Percentiles rank a stretch among this genome's conserved stretches.
Evolutionary conservation across 2,329 filamentous ascomycete genomes (phyloP).

Genomic region (Cadophora sp.): DNA sequence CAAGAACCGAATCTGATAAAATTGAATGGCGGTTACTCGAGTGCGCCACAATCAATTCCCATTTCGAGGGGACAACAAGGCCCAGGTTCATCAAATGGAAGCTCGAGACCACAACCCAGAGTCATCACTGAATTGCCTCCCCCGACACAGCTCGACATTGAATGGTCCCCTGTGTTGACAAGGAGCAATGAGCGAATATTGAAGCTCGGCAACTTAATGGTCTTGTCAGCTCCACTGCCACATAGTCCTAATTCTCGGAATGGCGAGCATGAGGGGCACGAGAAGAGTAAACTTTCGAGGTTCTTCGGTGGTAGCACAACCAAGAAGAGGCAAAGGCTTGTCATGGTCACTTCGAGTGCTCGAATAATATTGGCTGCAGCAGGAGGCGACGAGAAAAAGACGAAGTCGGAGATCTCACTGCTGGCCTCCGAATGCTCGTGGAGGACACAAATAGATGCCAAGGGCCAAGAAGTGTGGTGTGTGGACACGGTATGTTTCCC

Average conservation of each 20-base stretch:
- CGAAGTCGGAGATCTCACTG: conserved; percentile 91
- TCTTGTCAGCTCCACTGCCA: conserved; percentile 78
- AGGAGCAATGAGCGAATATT: conserved; percentile 91
- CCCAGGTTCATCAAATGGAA: conserved; percentile 47
- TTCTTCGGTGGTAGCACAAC: conserved; percentile 92
- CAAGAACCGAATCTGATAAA: conserved; percentile 79
- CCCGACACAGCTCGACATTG: conserved; percentile 95
- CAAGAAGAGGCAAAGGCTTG: conserved; percentile 91
- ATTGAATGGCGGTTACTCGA: conserved; percentile 60
- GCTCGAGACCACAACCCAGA: conserved; percentile 68
- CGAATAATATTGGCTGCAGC: conserved; percentile 89
- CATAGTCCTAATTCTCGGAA: conserved; percentile 76
- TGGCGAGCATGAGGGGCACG: conserved; percentile 73
- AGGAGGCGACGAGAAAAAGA: conserved; percentile 93
- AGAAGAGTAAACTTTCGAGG: conserved; percentile 91
- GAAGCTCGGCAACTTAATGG: conserved; percentile 89
- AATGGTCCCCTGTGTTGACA: conserved; percentile 96
- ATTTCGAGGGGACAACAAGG: conserved; percentile 44
- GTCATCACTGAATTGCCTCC: conserved; percentile 95
- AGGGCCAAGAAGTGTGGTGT: conserved; percentile 86
- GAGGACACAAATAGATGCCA: conserved; percentile 82
- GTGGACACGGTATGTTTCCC: conserved; percentile 82
- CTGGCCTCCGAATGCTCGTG: conserved; percentile 77
- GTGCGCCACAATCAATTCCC: conserved; percentile 40
- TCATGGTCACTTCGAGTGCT: conserved; percentile 93